Evolutionary conservation across 495 filamentous ascomycete genomes (phyloP).

Genomic region (Penicillium silybi): DNA sequence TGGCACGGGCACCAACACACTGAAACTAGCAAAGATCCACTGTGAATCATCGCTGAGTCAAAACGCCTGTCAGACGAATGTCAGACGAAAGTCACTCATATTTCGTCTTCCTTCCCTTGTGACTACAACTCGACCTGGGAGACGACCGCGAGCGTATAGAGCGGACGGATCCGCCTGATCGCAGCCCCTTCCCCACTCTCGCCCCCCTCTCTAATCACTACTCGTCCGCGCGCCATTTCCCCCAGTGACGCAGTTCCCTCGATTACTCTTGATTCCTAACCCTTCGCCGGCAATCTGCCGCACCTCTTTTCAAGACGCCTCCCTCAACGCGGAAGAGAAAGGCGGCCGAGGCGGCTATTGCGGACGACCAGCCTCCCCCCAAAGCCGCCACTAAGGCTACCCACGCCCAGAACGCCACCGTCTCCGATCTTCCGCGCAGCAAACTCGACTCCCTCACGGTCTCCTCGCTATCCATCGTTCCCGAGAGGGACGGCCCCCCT

Average conservation of each 20-base stretch:
- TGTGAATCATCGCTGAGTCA: background rate
- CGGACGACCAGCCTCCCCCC: constrained; percentile 38
- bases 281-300: constrained; percentile 12
- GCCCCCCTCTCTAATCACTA: constrained; percentile 10
- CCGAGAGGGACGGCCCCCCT: background rate
- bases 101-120: background rate
- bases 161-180: constrained; percentile 2
- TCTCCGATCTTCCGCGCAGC: constrained; percentile 11
- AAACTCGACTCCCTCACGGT: constrained; percentile 1
- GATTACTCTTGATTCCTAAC: background rate
- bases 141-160: background rate
- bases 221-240: constrained; percentile 8
- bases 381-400: constrained; percentile 37
- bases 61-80: background rate
- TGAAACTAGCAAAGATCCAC: background rate
- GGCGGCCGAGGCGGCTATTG: constrained; percentile 70
- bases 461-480: background rate
- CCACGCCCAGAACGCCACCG: constrained; percentile 25
- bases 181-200: constrained; percentile 17
- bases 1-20: background rate
- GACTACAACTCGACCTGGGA: background rate
- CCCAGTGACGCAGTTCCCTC: constrained; percentile 20
- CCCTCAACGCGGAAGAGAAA: constrained; percentile 80
- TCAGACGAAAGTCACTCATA: background rate
- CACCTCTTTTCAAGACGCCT: constrained; percentile 55